Evolutionary conservation across 148 eudicot genomes (phyloP).

Genomic region (Amaranthus palmeri): DNA sequence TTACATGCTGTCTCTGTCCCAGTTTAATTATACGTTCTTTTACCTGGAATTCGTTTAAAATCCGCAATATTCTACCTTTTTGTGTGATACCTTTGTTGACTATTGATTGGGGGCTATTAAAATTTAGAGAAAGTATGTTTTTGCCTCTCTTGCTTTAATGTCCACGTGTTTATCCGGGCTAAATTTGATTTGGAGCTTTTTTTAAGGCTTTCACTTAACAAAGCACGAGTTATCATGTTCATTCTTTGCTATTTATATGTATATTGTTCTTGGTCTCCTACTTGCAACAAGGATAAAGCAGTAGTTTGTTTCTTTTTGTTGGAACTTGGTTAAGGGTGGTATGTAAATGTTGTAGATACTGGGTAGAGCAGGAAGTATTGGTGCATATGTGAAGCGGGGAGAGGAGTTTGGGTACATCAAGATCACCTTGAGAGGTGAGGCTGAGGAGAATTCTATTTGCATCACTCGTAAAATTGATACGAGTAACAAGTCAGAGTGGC

Average conservation of each 20-base stretch:
- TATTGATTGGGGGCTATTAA: too few species aligned
- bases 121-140: background rate
- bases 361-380: conserved; percentile 78
- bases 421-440: conserved; percentile 65
- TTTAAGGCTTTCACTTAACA: background rate
- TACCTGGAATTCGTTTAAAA: too few species aligned
- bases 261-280: too few species aligned
- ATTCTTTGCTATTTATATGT: too few species aligned
- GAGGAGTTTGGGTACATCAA: conserved; percentile 69
- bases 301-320: background rate
- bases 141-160: background rate
- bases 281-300: too few species aligned
- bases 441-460: conserved; percentile 36
- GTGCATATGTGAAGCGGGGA: conserved; percentile 89
- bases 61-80: too few species aligned
- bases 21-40: background rate
- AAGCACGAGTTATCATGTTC: too few species aligned
- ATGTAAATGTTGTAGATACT: conserved; percentile 53
- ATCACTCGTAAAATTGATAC: conserved; percentile 73
- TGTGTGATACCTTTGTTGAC: too few species aligned
- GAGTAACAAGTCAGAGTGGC: conserved; percentile 89
- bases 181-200: background rate
- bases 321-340: background rate
- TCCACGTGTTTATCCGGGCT: background rate
- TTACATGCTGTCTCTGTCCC: background rate